phyloP scores from a whole-genome alignment of 495 filamentous ascomycete genomes.

The Aspergillus carlsbadensis region DNA sequence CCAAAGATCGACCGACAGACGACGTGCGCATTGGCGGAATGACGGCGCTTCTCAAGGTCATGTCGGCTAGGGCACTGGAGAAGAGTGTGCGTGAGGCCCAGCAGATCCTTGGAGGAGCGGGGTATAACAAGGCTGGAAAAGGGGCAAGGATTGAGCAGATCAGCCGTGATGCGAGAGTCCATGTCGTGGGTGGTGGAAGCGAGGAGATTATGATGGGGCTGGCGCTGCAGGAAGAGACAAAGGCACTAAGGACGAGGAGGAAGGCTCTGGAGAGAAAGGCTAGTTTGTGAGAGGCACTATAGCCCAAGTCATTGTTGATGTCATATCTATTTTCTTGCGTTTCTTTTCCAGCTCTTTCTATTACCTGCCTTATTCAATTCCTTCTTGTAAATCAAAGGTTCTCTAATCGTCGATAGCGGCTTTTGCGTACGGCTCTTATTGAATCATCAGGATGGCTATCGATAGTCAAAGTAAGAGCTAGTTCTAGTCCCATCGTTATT shows the following conservation, averaged over 20 bases:
- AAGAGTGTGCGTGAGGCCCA: conserved; percentile 58
- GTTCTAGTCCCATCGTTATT: no score
- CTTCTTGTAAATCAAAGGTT: no score
- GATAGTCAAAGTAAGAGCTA: no score
- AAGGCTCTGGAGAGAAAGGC: conserved; percentile 34
- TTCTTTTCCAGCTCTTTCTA: no score
- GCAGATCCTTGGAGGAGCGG: conserved; percentile 59
- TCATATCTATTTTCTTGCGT: no score
- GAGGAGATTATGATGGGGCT: conserved; percentile 58
- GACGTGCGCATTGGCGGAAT: conserved; percentile 48
- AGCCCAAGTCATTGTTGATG: background rate
- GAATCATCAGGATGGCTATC: no score
- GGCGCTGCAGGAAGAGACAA: conserved; percentile 46
- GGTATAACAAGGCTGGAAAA: conserved; percentile 52
- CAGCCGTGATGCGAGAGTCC: conserved; percentile 54
- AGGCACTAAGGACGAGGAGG: conserved; percentile 34
- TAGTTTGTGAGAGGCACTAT: conserved; percentile 24
- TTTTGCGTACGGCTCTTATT: no score
- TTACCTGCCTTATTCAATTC: no score
- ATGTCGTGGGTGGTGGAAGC: conserved; percentile 58
- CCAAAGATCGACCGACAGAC: conserved; percentile 31
- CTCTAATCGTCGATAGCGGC: no score
- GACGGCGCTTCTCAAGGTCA: conserved; percentile 52
- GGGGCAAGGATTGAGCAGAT: conserved; percentile 57
- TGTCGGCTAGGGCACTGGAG: conserved; percentile 54